These are phyloP conservation scores for Aspergillus texensis DNA, from an alignment of 2,329 filamentous ascomycete species.

Conservation along the genomic window DNA sequence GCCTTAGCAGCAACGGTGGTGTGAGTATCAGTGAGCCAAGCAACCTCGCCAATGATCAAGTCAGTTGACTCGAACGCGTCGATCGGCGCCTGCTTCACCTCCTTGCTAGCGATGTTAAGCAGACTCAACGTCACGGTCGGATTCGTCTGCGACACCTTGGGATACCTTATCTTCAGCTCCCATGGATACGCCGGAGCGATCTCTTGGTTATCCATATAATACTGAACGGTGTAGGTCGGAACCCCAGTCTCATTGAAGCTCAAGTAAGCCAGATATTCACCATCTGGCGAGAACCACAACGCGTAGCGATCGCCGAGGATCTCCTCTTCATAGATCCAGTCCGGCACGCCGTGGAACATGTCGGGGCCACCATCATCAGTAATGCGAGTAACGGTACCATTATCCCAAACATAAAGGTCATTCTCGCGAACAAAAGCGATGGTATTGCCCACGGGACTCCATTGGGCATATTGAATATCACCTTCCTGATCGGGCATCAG, in stretches of 20 bases:
- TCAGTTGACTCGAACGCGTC: slow-evolving; percentile 63
- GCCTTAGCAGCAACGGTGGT: slow-evolving; percentile 65
- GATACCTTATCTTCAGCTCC: slow-evolving; percentile 66
- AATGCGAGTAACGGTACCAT: slow-evolving; percentile 62
- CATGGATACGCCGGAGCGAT: slow-evolving; percentile 64
- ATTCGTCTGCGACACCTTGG: slow-evolving; percentile 69
- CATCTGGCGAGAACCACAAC: slow-evolving; percentile 89
- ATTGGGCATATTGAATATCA: slow-evolving; percentile 68
- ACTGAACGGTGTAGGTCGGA: slow-evolving; percentile 65
- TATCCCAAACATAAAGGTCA: slow-evolving; percentile 62
- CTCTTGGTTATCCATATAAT: slow-evolving; percentile 64
- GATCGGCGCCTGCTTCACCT: slow-evolving; percentile 53
- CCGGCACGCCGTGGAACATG: slow-evolving; percentile 87
- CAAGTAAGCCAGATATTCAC: slow-evolving; percentile 81
- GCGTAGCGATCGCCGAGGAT: slow-evolving; percentile 75
- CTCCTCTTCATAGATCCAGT: slow-evolving; percentile 91
- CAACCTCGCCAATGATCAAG: slow-evolving; percentile 67
- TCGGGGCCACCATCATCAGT: slow-evolving; percentile 82
- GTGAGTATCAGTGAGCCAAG: slow-evolving; percentile 66
- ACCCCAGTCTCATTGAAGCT: slow-evolving; percentile 80
- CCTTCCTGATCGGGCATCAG: slow-evolving; percentile 62
- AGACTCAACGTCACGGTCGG: slow-evolving; percentile 65
- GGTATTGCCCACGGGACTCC: slow-evolving; percentile 60
- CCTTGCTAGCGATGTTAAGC: slow-evolving; percentile 54
- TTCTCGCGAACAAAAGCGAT: slow-evolving; percentile 70